Conservation (phyloP, 805 yeast genomes). For the Spathaspora sp. region DNA sequence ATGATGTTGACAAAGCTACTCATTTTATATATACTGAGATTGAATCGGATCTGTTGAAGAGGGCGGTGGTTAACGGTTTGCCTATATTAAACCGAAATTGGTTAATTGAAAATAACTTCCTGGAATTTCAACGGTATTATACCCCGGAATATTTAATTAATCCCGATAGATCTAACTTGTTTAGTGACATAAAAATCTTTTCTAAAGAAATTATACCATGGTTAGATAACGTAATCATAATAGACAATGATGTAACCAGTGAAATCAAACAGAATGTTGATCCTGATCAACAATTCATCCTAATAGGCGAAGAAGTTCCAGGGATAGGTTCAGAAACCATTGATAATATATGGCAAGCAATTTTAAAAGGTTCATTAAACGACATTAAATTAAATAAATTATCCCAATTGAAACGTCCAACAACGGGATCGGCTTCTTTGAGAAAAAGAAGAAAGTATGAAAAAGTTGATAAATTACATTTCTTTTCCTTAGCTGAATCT, state of each 20-base stretch:
- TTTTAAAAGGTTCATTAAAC: background rate
- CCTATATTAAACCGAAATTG: slow-evolving; percentile 25
- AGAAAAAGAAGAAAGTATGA: slow-evolving; percentile 31
- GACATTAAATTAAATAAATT: slow-evolving; percentile 1
- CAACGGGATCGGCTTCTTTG: slow-evolving; percentile 5
- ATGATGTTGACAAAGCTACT: slow-evolving; percentile 16
- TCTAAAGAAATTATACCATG: background rate
- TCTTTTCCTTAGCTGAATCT: slow-evolving; percentile 23
- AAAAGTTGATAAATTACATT: slow-evolving; percentile 29
- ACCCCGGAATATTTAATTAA: background rate
- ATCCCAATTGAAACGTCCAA: slow-evolving; percentile 1
- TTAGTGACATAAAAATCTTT: slow-evolving; percentile 10
- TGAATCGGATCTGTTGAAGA: slow-evolving; percentile 11
- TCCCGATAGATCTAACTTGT: slow-evolving; percentile 15
- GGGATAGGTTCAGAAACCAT: background rate
- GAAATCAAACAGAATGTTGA: background rate
- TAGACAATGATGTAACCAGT: background rate
- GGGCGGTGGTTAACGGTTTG: slow-evolving; percentile 24
- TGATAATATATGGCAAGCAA: background rate
- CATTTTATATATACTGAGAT: slow-evolving; percentile 15
- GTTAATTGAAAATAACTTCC: slow-evolving; percentile 13
- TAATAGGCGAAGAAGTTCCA: background rate
- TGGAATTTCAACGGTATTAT: background rate
- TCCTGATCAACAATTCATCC: background rate
- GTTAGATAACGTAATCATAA: background rate